Base-by-base conservation (phyloP, 2,329 filamentous ascomycete genomes). In the Neocatenulostroma microsporum region DNA sequence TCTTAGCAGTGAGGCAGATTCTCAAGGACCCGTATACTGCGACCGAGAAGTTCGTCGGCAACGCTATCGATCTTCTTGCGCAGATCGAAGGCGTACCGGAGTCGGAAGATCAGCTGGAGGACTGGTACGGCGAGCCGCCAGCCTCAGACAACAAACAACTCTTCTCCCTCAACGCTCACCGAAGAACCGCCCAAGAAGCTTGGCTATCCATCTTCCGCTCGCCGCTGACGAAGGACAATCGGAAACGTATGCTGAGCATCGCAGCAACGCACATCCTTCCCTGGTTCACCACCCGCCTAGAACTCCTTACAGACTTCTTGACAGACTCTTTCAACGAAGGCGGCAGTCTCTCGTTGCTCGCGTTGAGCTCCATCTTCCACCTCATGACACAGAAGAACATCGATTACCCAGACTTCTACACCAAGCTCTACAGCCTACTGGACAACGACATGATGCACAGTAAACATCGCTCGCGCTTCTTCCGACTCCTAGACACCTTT, bases 301-400 rank as follows among this genome's bases (percentile, higher is more conserved):
- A 96, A 55, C 72, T 94, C 26, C 73, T 98, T 21, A 87, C 94
- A 72, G 91, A 98, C 65, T 98, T 96, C 61, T 67, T 98, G 37
- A 94, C 87, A n/a, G 85, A 91, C 63, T 93, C 81, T 20, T 96
- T 94, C 66, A 74, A 95, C 52, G 68, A 80, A 6, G 87, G 89
- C 34, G 91, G 91, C 29, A 82, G 86, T 11, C 86, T 80, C 31
- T 89, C 91, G 4, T 71, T 98, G 4, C 73, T 95, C 14, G 87
- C 93, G 2, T 70, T 98, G 1, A 93, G 85, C 1, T 91, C 91
- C 34, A 80, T 98, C 30, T 98, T 94, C 66, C 91, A 94, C 58
- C 74, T 98, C 35, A 96, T 98, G 50, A 80, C 84, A 47, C 78
- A 91, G 57, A 84, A 85, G 56, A 98, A 98, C 58, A 73, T 98